Evolutionary conservation across 805 yeast genomes (phyloP).

Genomic region (Wickerhamiella vanderwaltii): DNA sequence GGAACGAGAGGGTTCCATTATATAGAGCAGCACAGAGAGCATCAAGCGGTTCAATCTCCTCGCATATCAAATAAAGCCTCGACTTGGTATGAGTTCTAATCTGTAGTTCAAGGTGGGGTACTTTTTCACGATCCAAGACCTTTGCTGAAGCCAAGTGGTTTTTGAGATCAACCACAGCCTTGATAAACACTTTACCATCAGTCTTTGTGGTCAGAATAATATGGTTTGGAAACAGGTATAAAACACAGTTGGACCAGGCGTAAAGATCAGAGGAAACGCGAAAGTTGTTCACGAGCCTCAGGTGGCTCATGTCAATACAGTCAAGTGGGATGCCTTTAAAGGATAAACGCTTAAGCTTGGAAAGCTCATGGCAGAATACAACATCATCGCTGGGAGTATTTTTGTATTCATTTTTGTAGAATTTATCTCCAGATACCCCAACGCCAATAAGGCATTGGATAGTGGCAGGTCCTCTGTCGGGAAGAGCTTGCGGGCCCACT

Average conservation of each 20-base stretch:
- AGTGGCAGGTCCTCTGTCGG: background rate
- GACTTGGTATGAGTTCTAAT: background rate
- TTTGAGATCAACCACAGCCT: background rate
- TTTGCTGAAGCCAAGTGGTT: background rate
- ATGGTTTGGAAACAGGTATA: background rate
- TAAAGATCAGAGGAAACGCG: background rate
- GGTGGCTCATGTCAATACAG: background rate
- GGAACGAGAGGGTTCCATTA: background rate
- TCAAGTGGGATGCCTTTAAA: conserved; percentile 2
- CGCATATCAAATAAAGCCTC: background rate
- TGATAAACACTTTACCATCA: background rate
- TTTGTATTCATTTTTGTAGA: background rate
- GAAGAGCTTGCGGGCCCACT: background rate
- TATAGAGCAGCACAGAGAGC: conserved; percentile 10
- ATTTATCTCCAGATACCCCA: background rate
- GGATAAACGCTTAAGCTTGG: background rate
- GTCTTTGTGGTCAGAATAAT: conserved; percentile 1
- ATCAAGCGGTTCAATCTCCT: conserved; percentile 5
- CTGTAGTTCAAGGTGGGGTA: conserved; percentile 4
- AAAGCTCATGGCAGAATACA: background rate
- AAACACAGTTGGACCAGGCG: conserved; percentile 1
- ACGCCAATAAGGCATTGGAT: conserved; percentile 1
- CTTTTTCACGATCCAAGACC: background rate
- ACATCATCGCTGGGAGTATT: conserved; percentile 2
- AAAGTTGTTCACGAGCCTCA: conserved; percentile 4